Percentiles rank a stretch among this genome's conserved stretches.
phyloP scores from a whole-genome alignment of 2,329 filamentous ascomycete genomes.

The Lojkania enalia region DNA sequence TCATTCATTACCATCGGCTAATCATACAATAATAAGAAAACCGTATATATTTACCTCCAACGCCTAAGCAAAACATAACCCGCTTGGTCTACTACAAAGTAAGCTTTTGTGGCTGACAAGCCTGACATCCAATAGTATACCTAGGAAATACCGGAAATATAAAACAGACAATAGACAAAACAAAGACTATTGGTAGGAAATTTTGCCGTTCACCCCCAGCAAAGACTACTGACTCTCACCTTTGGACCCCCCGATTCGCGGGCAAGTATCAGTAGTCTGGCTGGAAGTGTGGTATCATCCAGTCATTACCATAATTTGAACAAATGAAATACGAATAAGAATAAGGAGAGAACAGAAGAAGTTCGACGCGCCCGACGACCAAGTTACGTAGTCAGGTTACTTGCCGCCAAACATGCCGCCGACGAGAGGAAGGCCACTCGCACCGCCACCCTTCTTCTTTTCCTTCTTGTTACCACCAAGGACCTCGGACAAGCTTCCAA shows the following conservation, averaged over 20 bases:
- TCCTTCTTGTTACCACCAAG: slow-evolving; percentile 61
- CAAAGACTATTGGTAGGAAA: too few species aligned
- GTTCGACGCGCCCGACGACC: slow-evolving; percentile 7
- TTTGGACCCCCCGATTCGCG: slow-evolving; percentile 7
- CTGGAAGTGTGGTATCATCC: slow-evolving; percentile 8
- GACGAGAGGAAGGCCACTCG: slow-evolving; percentile 49
- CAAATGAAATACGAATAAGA: slow-evolving; percentile 3
- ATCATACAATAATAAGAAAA: too few species aligned
- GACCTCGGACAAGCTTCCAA: slow-evolving; percentile 55
- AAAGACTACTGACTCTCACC: background rate
- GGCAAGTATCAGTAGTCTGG: background rate
- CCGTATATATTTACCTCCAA: too few species aligned
- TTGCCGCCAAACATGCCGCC: slow-evolving; percentile 53
- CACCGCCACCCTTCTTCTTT: slow-evolving; percentile 52
- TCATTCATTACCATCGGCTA: too few species aligned
- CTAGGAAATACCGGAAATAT: too few species aligned
- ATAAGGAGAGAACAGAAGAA: too few species aligned
- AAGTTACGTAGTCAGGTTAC: slow-evolving; percentile 25
- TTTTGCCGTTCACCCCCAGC: too few species aligned
- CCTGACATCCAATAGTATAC: too few species aligned
- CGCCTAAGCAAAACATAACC: too few species aligned
- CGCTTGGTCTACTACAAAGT: too few species aligned
- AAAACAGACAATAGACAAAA: too few species aligned
- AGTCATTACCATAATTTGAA: background rate
- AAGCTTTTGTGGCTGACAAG: too few species aligned